Base-by-base conservation (phyloP, 805 yeast genomes). In the Kazachstania kunashirensis region DNA sequence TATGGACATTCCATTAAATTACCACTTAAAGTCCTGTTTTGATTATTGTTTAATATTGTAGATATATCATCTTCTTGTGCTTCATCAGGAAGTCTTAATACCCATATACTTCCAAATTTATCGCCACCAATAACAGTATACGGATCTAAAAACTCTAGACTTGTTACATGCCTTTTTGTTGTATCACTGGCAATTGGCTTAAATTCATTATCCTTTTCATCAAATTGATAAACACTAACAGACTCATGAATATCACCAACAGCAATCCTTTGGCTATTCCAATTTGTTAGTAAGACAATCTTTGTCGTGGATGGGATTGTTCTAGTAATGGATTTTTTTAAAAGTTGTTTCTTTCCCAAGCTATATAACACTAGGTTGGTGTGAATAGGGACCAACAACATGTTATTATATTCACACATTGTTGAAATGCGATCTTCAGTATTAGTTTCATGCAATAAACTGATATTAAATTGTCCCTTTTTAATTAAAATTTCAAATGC, bases 71-170 rank as follows among this genome's bases (percentile, higher is more conserved):
- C 27, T 11, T 15, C 12, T 29, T 62, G 58, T 0, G 78, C 69
- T 0, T 67, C 63, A 4, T 66, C 61, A n/a, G 60, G 73, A 28
- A 80, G 57, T 40, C 96, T 63, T 28, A 84, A 59, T 1, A 83
- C 70, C 58, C 79, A 77, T 0, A 86, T 32, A 47, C 80, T 84
- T 0, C 97, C 96, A 59, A 82, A 85, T 50, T 77, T 79, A 54
- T 92, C 97, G 11, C 95, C 95, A 1, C 84, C 84, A 28, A 81
- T 63, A 1, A 82, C 73, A 0, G 96, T 85, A 38, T 75, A 76
- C 43, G 75, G 71, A 53, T 92, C 97, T 5, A 92, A 59, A 44
- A 74, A 60, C 3, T 66, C 51, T 29, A 80, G 47, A 2, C 76
- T 47, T 0, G 94, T 79, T 3, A 80, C 67, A 49, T 80, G 82